Base-by-base conservation (phyloP, 192 early-diverging fungal species). In the Geosiphon pyriformis region DNA sequence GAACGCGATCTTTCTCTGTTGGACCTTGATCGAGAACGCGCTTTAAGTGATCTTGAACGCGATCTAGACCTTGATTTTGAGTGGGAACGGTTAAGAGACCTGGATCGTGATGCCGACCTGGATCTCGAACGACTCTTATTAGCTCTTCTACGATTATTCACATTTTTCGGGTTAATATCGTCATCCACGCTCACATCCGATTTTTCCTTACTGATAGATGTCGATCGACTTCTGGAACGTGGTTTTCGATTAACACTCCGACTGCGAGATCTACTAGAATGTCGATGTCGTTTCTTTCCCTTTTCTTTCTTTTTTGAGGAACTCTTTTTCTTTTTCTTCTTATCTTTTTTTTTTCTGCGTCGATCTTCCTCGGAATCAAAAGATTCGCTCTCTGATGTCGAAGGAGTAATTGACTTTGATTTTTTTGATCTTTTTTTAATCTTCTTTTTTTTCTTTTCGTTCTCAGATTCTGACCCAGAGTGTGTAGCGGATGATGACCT, bases 341-440 rank as follows among this genome's bases (percentile, higher is more conserved):
- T 76, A 18, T 55, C 35, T 60, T 76, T 68, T 60, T 78, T 71
- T 3, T 70, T 67, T 47, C 72, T 72, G 26, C 59, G 56, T 25
- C 59, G 65, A 25, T 73, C 69, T n/a, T 59, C 53, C 12, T 74
- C 78, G 22, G 77, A 72, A 20, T 72, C 76, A 26, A 65, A 68
- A 23, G 61, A 59, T 22, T 53, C 56, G 18, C 55, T 50, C 20
- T 34, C 34, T 34, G 72, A 74, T 4, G 29, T 49, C 17, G 74
- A 76, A 11, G 63, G 62, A 23, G 75, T 65, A 23, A 29, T 48
- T 2, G 72, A 79, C 11, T 56, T 55, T 26, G 71, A 61, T n/a
- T 33, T 29, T n/a, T 51, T 50, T 22, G 68, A 63, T 48, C 64
- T 29, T 15, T 65, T 35, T 34, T 66, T 70, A 33, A 61, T 70